phyloP scores from a whole-genome alignment of 1,284 basidiomycete species.

The Pholiota adiposa region DNA sequence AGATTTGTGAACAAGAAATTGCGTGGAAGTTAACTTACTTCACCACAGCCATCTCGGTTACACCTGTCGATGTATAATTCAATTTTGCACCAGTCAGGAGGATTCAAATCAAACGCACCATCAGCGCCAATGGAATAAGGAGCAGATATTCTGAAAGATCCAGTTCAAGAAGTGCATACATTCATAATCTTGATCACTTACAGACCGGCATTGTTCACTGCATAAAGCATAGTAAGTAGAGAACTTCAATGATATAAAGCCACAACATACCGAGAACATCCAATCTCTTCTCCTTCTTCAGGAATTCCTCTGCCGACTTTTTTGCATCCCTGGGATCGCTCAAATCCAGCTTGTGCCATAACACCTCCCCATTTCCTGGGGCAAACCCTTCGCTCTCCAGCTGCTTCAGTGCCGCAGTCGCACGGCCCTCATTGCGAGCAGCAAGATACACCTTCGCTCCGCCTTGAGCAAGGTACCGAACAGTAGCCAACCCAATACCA shows the following conservation, averaged over 20 bases:
- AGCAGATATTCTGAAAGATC: conserved; percentile 8
- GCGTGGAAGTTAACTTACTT: conserved; percentile 15
- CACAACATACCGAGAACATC: conserved; percentile 22
- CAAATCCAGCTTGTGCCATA: conserved; percentile 24
- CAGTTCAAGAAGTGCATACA: not conserved
- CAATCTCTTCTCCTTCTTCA: conserved; percentile 20
- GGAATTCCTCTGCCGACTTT: conserved; percentile 23
- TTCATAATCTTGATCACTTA: conserved; percentile 5
- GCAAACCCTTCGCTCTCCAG: conserved; percentile 21
- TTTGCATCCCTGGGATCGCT: conserved; percentile 23
- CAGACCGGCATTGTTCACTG: conserved; percentile 28
- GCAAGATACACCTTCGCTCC: conserved; percentile 49
- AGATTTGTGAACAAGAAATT: not conserved
- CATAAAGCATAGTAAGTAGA: not conserved
- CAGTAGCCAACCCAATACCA: conserved; percentile 42
- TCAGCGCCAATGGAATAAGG: conserved; percentile 16
- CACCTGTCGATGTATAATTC: conserved; percentile 1
- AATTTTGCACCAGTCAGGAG: not conserved
- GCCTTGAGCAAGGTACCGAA: conserved; percentile 39
- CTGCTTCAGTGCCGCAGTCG: conserved; percentile 19
- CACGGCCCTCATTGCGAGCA: conserved; percentile 36
- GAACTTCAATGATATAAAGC: not conserved
- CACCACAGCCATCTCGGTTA: conserved; percentile 17
- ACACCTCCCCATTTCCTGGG: conserved; percentile 21
- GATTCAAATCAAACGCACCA: conserved; percentile 3